Evolutionary conservation across 306 rosid genomes (phyloP), one percentile per base, ranked within the genome.

Genomic region (Oemleria cerasiformis): DNA sequence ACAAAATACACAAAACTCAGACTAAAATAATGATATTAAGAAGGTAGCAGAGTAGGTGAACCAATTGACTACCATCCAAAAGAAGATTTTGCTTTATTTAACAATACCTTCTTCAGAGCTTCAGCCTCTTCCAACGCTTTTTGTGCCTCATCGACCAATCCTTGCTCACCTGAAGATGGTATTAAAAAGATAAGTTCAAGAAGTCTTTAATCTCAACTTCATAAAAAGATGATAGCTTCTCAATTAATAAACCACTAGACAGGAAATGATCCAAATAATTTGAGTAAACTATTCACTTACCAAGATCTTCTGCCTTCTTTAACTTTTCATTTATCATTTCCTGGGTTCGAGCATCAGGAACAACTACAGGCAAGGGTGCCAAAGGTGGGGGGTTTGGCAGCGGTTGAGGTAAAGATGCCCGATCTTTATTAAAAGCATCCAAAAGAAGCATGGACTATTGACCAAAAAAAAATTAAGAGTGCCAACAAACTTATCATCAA

Each of bases 121-220:
- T 95, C 99, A 78, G 99, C 99, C 84, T 95, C 99, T 82, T 95
- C 99, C 87, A 95, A 68, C n/a, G 96, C 97, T 76, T 95, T 95
- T 69, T 95, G 96, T 53, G 99, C 99, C 82, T 95, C 99, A 64
- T 95, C 99, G 77, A 95, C 86, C 90, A 89, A 83, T 81, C 99
- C 99, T 83, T 95, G 96, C 85, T 95, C 99, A 72, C 99, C 99
- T 95, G 85, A 72, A 79, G 70, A 83, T 81, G 73, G 30, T 45
- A 41, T 4, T 9, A 7, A 53, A 41, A 19, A 19, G 16, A 16
- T 17, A 47, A 23, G 0, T 16, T 44, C 14, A 23, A 5, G 57
- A 48, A 49, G 45, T 30, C 72, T 15, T 67, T 30, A 40, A 13
- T 13, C 73, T 15, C 21, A 20, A 53, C 38, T n/a, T 38, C 10